Evolutionary conservation across 345 rosid genomes (phyloP).

Genomic region (Euphorbia lathyris): DNA sequence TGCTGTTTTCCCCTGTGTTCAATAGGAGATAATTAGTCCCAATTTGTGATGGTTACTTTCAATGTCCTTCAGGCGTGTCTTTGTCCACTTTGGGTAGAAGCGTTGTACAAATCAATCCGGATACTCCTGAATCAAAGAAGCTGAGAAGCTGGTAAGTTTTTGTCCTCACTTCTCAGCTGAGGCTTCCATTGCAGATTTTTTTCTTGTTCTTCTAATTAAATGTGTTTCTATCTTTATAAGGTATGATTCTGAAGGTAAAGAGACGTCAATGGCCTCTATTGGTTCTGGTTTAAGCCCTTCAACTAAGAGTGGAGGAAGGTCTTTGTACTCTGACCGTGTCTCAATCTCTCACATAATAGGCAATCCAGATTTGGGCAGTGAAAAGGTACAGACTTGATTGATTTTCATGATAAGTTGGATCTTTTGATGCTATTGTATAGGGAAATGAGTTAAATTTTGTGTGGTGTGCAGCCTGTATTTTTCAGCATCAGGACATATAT

Average conservation of each 20-base stretch:
- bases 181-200: background rate
- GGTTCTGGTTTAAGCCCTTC: slow-evolving; percentile 59
- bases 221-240: slow-evolving; percentile 26
- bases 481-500: slow-evolving; percentile 60
- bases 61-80: slow-evolving; percentile 56
- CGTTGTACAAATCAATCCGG: slow-evolving; percentile 60
- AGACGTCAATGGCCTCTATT: slow-evolving; percentile 65
- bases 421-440: background rate
- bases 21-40: too few relatives aligned
- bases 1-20: background rate
- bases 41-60: background rate
- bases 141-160: slow-evolving; percentile 59
- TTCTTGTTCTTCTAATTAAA: background rate
- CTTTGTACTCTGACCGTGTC: slow-evolving; percentile 71
- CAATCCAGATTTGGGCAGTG: slow-evolving; percentile 66
- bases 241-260: slow-evolving; percentile 89
- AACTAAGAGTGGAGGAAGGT: slow-evolving; percentile 51
- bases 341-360: slow-evolving; percentile 54
- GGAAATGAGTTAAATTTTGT: background rate
- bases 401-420: background rate
- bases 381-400: slow-evolving; percentile 48
- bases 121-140: slow-evolving; percentile 64
- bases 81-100: slow-evolving; percentile 71
- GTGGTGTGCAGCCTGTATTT: slow-evolving; percentile 66
- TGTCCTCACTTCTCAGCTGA: background rate